phyloP scores from a whole-genome alignment of 805 yeast species.

The Teunomyces tritomae region DNA sequence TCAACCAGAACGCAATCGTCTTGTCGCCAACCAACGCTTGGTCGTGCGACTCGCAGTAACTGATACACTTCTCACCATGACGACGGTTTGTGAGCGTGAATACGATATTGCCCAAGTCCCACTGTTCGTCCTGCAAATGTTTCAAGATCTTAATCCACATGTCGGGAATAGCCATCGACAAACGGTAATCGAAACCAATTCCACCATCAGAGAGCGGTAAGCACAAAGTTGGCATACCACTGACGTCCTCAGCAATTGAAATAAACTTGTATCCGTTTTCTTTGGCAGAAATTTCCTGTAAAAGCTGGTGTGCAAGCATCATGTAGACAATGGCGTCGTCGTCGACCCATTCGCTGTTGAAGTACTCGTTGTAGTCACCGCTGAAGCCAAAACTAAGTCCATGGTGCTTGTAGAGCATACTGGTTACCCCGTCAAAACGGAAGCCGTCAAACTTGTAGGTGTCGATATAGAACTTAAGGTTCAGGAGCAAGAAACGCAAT shows the following conservation, averaged over 20 bases:
- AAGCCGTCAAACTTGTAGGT: conserved; percentile 90
- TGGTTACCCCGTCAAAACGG: conserved; percentile 94
- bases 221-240: conserved; percentile 96
- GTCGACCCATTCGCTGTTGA: conserved; percentile 76
- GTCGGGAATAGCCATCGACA: conserved; percentile 97
- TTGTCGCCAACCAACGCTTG: conserved; percentile 98
- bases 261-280: conserved; percentile 47
- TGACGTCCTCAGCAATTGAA: conserved; percentile 93
- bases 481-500: conserved; percentile 77
- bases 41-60: conserved; percentile 94
- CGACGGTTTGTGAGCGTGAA: conserved; percentile 86
- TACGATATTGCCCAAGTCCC: conserved; percentile 83
- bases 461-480: conserved; percentile 79
- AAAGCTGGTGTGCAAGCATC: conserved; percentile 85
- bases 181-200: conserved; percentile 87
- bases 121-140: conserved; percentile 79
- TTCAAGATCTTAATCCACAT: conserved; percentile 97
- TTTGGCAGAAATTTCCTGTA: conserved; percentile 47
- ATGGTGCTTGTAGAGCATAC: conserved; percentile 89
- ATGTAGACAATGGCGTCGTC: conserved; percentile 82
- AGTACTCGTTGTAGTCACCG: conserved; percentile 90
- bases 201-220: conserved; percentile 75
- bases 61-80: conserved; percentile 82
- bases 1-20: conserved; percentile 94
- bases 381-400: conserved; percentile 89